Conservation (phyloP, 148 eudicot species). For the Dianthus caryophyllus region DNA sequence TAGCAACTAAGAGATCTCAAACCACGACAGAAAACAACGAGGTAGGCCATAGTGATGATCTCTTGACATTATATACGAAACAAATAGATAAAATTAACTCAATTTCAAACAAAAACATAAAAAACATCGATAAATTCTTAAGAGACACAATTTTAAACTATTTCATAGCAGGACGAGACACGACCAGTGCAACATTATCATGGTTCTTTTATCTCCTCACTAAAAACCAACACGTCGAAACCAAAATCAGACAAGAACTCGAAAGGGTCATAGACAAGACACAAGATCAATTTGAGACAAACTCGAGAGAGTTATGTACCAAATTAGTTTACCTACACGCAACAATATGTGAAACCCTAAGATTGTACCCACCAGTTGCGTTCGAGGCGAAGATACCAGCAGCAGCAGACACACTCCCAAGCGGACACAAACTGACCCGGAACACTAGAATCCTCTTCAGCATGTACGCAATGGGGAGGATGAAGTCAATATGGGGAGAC, state of each 20-base stretch:
- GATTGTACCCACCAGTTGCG: conserved; percentile 40
- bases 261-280: background rate
- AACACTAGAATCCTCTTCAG: conserved; percentile 22
- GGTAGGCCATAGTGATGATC: conserved; percentile 14
- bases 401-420: conserved; percentile 32
- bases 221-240: conserved; percentile 12
- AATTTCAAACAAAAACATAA: background rate
- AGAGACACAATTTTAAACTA: conserved; percentile 22
- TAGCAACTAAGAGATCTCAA: conserved; percentile 24
- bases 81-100: conserved; percentile 4
- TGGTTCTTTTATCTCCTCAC: conserved; percentile 41
- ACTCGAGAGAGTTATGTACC: conserved; percentile 13
- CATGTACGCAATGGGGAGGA: conserved; percentile 39
- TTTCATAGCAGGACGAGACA: conserved; percentile 32
- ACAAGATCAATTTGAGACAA: conserved; percentile 6
- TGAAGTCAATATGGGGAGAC: conserved; percentile 36
- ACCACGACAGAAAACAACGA: conserved; percentile 5
- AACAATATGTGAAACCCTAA: conserved; percentile 33
- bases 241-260: conserved; percentile 34
- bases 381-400: conserved; percentile 30
- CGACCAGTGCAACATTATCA: conserved; percentile 22
- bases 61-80: conserved; percentile 32
- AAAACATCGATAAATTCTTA: conserved; percentile 10
- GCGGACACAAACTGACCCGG: conserved; percentile 31
- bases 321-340: conserved; percentile 40